phyloP scores from a whole-genome alignment of 305 asterid species.

The Solanum hybrid region DNA sequence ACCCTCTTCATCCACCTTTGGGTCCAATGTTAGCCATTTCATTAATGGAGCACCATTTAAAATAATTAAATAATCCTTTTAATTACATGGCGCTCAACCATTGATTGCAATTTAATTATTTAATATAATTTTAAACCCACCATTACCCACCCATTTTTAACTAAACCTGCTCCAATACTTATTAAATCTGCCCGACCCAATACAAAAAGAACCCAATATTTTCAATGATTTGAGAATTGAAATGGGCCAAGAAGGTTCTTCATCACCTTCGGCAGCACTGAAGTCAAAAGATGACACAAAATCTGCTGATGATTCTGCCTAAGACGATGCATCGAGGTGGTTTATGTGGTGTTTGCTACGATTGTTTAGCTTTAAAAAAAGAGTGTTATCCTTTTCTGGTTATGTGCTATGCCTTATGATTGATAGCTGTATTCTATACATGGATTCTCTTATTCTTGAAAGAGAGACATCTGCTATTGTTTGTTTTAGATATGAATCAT shows the following conservation, averaged over 20 bases:
- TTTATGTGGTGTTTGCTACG: constrained; percentile 3
- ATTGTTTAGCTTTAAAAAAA: neutral
- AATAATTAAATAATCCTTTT: no score
- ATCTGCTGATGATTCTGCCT: constrained; percentile 44
- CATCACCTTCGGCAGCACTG: constrained; percentile 53
- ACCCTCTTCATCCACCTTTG: no score
- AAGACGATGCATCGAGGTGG: neutral
- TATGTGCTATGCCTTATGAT: neutral
- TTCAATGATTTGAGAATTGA: constrained; percentile 67
- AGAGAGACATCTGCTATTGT: neutral
- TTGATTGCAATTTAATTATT: no score
- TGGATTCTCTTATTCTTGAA: neutral
- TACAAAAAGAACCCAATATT: no score
- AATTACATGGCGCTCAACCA: no score
- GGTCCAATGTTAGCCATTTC: no score
- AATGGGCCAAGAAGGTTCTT: constrained; percentile 77
- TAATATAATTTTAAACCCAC: no score
- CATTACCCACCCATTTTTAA: no score
- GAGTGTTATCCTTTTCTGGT: neutral
- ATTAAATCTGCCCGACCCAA: no score
- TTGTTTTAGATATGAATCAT: no score
- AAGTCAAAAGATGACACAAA: constrained; percentile 49
- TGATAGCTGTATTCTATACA: neutral
- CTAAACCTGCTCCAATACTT: no score
- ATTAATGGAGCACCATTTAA: no score